A percentile compares a stretch with the other conserved stretches of the same genome.
Evolutionary conservation across 2,329 filamentous ascomycete species (phyloP).

Genomic region (Aspergillus sojae): DNA sequence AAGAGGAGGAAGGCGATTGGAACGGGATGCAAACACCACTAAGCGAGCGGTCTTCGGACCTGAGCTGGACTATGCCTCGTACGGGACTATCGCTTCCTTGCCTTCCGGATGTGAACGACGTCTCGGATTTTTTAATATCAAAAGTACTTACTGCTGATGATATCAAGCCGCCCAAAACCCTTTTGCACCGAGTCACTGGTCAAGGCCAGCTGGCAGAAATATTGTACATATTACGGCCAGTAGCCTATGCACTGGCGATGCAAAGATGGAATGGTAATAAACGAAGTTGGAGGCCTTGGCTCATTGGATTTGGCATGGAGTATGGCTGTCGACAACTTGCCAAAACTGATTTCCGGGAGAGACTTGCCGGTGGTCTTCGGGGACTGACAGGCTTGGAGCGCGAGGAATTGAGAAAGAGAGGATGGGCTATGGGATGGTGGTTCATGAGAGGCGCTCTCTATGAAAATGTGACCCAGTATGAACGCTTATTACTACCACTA

Average conservation of each 20-base stretch:
- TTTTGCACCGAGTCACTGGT: conserved; percentile 73
- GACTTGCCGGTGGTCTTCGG: conserved; percentile 70
- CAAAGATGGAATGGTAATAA: conserved; percentile 71
- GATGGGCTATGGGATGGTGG: conserved; percentile 95
- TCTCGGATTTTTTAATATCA: conserved; percentile 82
- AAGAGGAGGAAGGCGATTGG: conserved; percentile 49
- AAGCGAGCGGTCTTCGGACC: conserved; percentile 44
- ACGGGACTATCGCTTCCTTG: conserved; percentile 84
- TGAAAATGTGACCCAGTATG: conserved; percentile 77
- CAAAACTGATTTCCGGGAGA: conserved; percentile 65
- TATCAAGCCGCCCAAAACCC: conserved; percentile 84
- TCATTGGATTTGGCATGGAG: conserved; percentile 82
- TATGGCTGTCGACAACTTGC: conserved; percentile 84
- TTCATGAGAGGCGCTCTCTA: conserved; percentile 95
- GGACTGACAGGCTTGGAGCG: conserved; percentile 82
- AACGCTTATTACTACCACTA: conserved; percentile 6
- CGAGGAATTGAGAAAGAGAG: conserved; percentile 84
- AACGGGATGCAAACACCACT: conserved; percentile 51
- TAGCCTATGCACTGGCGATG: conserved; percentile 83
- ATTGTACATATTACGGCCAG: conserved; percentile 86
- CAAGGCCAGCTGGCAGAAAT: conserved; percentile 83
- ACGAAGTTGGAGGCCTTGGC: conserved; percentile 88
- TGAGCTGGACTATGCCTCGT: conserved; percentile 88
- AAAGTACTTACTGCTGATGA: conserved; percentile 95
- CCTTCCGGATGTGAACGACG: conserved; percentile 78